Base-by-base conservation (phyloP, 768 basidiomycete genomes). In the Russula vinacea region DNA sequence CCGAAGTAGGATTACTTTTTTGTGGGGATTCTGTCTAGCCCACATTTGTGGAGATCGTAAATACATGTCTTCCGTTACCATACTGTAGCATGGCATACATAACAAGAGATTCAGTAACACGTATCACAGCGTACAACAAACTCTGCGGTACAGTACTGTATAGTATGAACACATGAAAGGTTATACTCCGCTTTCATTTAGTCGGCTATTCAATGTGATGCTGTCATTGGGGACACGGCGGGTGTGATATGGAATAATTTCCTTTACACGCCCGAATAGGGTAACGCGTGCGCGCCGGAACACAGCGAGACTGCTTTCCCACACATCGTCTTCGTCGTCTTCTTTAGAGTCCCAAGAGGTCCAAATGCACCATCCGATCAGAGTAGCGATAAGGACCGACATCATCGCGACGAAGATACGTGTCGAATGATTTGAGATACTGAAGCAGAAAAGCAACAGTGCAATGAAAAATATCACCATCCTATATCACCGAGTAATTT, bases 321-420 rank as follows among this genome's bases (percentile, higher is more conserved):
- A 42, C 4, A 50, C 10, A 1, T 40, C 37, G 7, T 2, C 29
- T 1, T 40, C 37, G 7, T 2, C n/a, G 14, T 51, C 62, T 1
- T 39, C 54, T 1, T 44, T 51, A 0, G 54, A 56, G 24, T 17
- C 24, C 64, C 55, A 65, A 35, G 53, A 11, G n/a, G 33, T 33
- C 32, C 11, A 5, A 17, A 67, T 52, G 17, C 59, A 65, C 64
- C 54, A 54, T 19, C 29, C 1, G 5, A 67, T 24, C 0, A 67
- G 50, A 37, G 2, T 29, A 19, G 22, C 49, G 1, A 54, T 7
- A 35, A 57, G 5, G 16, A 37, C 17, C 6, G 66, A 44, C 29
- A 42, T 47, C 6, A 60, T 32, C 8, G 47, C 44, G n/a, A 67
- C 58, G 14, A 51, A 56, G n/a, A 57, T 26, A n/a, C 65, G 65